These are phyloP conservation scores for Toxicodendron radicans DNA, from an alignment of 345 rosid species.

Conservation along the genomic window DNA sequence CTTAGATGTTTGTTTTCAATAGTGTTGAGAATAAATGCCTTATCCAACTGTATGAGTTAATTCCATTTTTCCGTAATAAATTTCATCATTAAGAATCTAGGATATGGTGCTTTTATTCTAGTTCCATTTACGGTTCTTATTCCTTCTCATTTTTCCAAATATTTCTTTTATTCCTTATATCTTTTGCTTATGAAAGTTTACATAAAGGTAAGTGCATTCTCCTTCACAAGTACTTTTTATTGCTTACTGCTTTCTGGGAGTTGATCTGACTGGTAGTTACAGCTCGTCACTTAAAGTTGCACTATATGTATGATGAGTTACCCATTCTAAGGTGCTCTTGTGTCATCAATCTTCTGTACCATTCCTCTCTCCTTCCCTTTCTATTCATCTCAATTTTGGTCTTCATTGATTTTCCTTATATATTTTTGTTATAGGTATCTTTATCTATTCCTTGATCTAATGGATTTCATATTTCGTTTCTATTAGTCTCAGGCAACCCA, in stretches of 20 bases:
- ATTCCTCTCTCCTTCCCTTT: not conserved
- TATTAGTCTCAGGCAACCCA: too few relatives aligned
- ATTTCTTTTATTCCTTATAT: not conserved
- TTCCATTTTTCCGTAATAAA: too few relatives aligned
- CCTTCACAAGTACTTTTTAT: not conserved
- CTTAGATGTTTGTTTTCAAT: too few relatives aligned
- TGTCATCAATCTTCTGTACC: not conserved
- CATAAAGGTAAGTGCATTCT: too few relatives aligned
- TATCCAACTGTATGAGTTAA: too few relatives aligned
- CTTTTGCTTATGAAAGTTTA: too few relatives aligned
- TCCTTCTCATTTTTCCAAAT: not conserved
- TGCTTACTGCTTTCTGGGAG: not conserved
- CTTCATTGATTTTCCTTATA: not conserved
- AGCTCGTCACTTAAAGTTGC: not conserved
- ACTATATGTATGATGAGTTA: not conserved
- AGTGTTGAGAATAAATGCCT: too few relatives aligned
- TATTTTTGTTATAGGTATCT: not conserved
- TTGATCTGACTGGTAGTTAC: too few relatives aligned
- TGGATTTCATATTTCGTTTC: not conserved
- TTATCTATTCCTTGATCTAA: not conserved
- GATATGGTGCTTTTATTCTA: too few relatives aligned
- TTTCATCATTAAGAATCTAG: too few relatives aligned
- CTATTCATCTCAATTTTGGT: not conserved
- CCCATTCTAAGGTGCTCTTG: not conserved
- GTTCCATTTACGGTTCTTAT: too few relatives aligned